Conservation (phyloP, 345 rosid species). For the Eucalyptus sp. region DNA sequence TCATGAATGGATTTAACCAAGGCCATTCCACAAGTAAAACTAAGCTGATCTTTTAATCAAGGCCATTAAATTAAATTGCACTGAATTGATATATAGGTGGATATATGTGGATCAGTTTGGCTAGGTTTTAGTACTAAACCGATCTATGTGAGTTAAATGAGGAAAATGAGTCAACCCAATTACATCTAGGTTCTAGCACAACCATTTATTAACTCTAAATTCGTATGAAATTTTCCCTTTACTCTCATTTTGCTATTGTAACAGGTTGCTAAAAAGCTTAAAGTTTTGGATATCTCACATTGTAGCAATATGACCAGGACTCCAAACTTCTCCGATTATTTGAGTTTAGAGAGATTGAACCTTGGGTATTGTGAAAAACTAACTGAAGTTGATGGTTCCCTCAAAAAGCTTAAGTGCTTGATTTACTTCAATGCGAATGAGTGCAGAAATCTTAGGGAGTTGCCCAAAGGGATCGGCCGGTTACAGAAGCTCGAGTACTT, state of each 20-base stretch:
- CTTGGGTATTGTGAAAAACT: constrained; percentile 1
- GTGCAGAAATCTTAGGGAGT: not conserved
- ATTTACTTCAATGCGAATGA: accelerated
- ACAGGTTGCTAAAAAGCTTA: constrained; percentile 7
- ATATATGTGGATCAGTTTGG: not conserved
- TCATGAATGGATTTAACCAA: not conserved
- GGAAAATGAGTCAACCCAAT: not conserved
- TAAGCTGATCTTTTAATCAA: not conserved
- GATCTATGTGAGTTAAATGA: not conserved
- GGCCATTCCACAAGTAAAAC: not conserved
- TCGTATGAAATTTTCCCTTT: not conserved
- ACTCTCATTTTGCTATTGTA: not conserved
- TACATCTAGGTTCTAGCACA: not conserved
- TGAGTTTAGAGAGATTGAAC: constrained; percentile 6
- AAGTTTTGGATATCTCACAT: constrained; percentile 8
- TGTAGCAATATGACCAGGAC: not conserved
- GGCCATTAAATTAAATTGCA: not conserved
- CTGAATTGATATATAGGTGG: not conserved
- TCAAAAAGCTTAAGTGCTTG: not conserved
- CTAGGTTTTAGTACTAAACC: not conserved
- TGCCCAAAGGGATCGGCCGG: not conserved
- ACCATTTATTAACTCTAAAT: not conserved
- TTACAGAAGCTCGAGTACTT: not conserved
- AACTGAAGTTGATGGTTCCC: constrained; percentile 8
- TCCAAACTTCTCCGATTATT: constrained; percentile 3